Evolutionary conservation across 2,329 filamentous ascomycete genomes (phyloP), one percentile per base, ranked within the genome.

Genomic region (Erysiphe pulchra): DNA sequence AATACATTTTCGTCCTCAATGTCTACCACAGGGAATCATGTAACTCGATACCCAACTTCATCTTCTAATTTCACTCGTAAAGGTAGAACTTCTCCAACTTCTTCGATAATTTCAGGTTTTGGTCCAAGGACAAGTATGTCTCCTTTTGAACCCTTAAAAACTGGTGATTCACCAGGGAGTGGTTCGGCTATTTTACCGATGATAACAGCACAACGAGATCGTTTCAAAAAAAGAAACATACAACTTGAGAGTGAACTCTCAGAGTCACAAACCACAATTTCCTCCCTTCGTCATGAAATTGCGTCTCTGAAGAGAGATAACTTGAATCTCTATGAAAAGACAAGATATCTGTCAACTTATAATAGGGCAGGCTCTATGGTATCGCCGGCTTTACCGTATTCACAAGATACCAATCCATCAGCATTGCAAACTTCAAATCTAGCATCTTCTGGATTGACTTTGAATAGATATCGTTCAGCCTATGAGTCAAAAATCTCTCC

Each of bases 81-180:
- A 54, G 74, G 80, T 30, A 73, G 78, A 37, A 73, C 80, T 14
- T 95, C 90, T 2, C 92, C 90, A 0, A 95, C 90, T 1, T 95
- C 87, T 4, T 95, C 87, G 17, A 95, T 98, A 55, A 95, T 98
- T 55, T 94, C 86, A 49, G 90, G 90, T n/a, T 85, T 94, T 57
- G 82, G 92, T 56, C 77, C 80, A 18, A 70, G 73, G 39, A 66
- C 65, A 38, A 59, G 61, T 9, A 62, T 67, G 36, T 58, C 63
- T 34, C 67, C 65, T 13, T 63, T 77, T 52, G 73, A 77, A 36
- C 63, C 70, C 7, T 63, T 78, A 20, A 69, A 73, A 50, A 56
- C 56, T 31, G 70, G 69, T 2, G 80, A 84, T 42, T 67, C 77
- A 9, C 69, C 78, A 46, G 80, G 80, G 31, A 69, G 81, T 46